Conservation (phyloP, 495 filamentous ascomycete genomes). For the Hyaloscypha finlandica region DNA sequence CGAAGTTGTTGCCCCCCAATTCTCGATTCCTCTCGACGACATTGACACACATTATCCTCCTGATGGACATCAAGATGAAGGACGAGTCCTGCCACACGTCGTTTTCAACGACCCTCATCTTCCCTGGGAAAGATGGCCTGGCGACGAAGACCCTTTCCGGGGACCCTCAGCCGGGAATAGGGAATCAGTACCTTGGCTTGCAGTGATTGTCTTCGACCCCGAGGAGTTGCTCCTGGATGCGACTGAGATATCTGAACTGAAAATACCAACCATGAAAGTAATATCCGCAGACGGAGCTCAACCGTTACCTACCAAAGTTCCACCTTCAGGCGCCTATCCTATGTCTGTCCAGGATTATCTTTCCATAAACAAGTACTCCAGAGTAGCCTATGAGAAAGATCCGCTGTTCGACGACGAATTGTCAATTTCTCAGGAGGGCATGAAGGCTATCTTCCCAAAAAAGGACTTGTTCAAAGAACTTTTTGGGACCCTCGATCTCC, state of each 20-base stretch:
- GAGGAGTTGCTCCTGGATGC: slow-evolving; percentile 31
- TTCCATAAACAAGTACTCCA: neutral
- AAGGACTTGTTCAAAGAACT: neutral
- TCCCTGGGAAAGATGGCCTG: slow-evolving; percentile 47
- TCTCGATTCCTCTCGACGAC: slow-evolving; percentile 28
- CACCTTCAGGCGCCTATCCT: slow-evolving; percentile 1
- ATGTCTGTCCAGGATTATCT: too few species aligned
- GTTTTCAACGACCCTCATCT: slow-evolving; percentile 50
- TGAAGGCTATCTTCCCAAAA: neutral
- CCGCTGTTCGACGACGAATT: neutral
- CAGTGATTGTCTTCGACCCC: slow-evolving; percentile 38
- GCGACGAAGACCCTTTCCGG: slow-evolving; percentile 37
- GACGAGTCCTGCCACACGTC: slow-evolving; percentile 47
- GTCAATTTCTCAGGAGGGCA: neutral
- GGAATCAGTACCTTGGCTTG: slow-evolving; percentile 33
- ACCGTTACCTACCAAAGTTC: neutral
- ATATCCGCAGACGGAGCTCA: too few species aligned
- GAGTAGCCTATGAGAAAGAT: neutral
- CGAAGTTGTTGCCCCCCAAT: slow-evolving; percentile 40
- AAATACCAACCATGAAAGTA: too few species aligned
- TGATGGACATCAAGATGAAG: slow-evolving; percentile 38
- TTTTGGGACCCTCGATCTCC: neutral
- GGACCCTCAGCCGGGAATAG: too few species aligned
- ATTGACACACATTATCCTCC: slow-evolving; percentile 46
- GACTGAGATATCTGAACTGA: too few species aligned